A percentile compares a stretch with the other conserved stretches of the same genome.
phyloP scores from a whole-genome alignment of 148 eudicot genomes.

The Cornus suecica region DNA sequence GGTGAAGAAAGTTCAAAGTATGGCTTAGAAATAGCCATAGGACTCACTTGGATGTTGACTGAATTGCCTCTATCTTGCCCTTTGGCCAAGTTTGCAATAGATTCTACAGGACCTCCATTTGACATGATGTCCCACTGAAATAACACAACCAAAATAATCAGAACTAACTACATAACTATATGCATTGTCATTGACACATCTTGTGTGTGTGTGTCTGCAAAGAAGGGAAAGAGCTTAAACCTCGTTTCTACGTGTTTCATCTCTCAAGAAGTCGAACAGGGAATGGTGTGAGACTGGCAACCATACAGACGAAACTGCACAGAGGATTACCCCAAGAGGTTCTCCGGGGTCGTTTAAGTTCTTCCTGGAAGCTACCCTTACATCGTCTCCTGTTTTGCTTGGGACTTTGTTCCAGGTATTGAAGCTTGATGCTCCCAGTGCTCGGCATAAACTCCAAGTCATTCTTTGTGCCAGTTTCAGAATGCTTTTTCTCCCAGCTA shows the following conservation, averaged over 20 bases:
- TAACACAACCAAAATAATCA: slow-evolving; percentile 10
- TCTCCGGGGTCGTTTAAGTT: slow-evolving; percentile 85
- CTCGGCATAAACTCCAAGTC: slow-evolving; percentile 74
- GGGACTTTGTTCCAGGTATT: slow-evolving; percentile 81
- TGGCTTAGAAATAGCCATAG: not conserved
- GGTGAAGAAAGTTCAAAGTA: not conserved
- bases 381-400: slow-evolving; percentile 81
- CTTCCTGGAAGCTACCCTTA: slow-evolving; percentile 74
- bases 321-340: slow-evolving; percentile 77
- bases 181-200: not conserved
- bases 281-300: slow-evolving; percentile 65
- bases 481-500: slow-evolving; percentile 93
- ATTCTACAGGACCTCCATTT: slow-evolving; percentile 55
- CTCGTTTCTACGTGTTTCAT: slow-evolving; percentile 76
- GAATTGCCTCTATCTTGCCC: slow-evolving; percentile 87
- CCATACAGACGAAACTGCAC: slow-evolving; percentile 83
- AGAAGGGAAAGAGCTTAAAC: slow-evolving; percentile 25
- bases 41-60: slow-evolving; percentile 68
- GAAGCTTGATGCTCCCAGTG: slow-evolving; percentile 76
- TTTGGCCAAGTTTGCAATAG: slow-evolving; percentile 72
- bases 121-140: slow-evolving; percentile 82
- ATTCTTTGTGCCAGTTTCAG: slow-evolving; percentile 90
- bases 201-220: not conserved
- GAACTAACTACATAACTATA: not conserved
- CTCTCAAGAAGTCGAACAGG: slow-evolving; percentile 80